These are phyloP conservation scores for Phaeotremella fagi DNA, from an alignment of 768 basidiomycete species.

Conservation along the genomic window DNA sequence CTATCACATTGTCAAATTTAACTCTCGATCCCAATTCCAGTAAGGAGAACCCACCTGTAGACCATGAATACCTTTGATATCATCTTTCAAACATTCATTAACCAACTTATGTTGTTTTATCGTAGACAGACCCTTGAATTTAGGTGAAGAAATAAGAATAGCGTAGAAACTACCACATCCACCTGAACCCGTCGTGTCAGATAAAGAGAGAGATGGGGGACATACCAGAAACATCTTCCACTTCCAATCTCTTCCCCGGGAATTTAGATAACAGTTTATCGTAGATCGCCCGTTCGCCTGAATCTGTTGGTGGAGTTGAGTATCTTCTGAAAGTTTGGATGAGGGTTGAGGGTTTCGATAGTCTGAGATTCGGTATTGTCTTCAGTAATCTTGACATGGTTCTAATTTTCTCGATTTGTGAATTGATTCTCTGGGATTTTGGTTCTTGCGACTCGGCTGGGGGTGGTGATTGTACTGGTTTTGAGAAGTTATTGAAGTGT, in stretches of 20 bases:
- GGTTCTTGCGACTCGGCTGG: no score
- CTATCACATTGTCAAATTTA: conserved; percentile 3
- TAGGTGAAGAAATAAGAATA: conserved; percentile 75
- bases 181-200: conserved; percentile 53
- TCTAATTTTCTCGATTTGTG: no score
- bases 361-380: no score
- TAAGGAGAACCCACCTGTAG: conserved; percentile 63
- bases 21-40: neutral
- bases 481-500: no score
- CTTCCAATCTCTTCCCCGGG: conserved; percentile 70
- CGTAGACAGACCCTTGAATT: conserved; percentile 76
- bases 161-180: conserved; percentile 98
- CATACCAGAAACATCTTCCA: conserved; percentile 92
- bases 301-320: conserved; percentile 34
- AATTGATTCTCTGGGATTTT: no score
- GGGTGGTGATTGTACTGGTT: no score
- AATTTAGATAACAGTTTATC: conserved; percentile 70
- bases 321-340: neutral
- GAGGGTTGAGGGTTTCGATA: neutral
- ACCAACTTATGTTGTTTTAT: conserved; percentile 94
- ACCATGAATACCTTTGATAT: conserved; percentile 88
- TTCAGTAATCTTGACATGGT: no score
- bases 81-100: conserved; percentile 75
- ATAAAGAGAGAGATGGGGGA: neutral
- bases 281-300: conserved; percentile 66